Conservation (phyloP, 2,329 filamentous ascomycete genomes). For the Aspergillus arachidicola region DNA sequence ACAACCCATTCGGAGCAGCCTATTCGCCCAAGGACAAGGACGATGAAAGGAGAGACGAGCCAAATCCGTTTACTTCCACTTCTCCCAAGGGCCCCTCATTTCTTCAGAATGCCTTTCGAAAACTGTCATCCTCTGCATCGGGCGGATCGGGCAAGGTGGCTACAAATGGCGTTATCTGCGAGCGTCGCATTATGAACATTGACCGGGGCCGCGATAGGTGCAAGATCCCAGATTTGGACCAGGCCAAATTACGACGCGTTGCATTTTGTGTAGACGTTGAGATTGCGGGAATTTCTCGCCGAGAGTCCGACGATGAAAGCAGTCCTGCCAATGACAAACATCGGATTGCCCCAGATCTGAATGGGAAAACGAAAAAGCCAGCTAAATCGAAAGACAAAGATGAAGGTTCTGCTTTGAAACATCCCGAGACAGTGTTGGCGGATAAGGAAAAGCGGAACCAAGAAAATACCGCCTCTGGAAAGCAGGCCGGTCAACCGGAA, state of each 20-base stretch:
- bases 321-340: constrained; percentile 34
- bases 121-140: constrained; percentile 70
- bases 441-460: constrained; percentile 59
- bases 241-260: constrained; percentile 80
- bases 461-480: constrained; percentile 20
- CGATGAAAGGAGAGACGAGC: constrained; percentile 42
- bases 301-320: constrained; percentile 62
- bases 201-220: constrained; percentile 79
- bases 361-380: constrained; percentile 36
- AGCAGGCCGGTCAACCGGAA: constrained; percentile 12
- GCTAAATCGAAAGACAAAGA: constrained; percentile 67
- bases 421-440: constrained; percentile 57
- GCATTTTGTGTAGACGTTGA: constrained; percentile 98
- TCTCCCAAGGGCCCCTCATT: constrained; percentile 75
- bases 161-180: constrained; percentile 70
- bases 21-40: constrained; percentile 47
- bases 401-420: constrained; percentile 74
- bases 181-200: constrained; percentile 81
- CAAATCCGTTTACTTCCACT: constrained; percentile 54
- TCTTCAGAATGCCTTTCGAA: constrained; percentile 76
- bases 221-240: constrained; percentile 74
- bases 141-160: constrained; percentile 55
- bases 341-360: constrained; percentile 28
- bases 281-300: constrained; percentile 84
- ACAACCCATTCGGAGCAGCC: constrained; percentile 50